Conservation (phyloP, 148 eudicot species). For the Rhododendron vialii region DNA sequence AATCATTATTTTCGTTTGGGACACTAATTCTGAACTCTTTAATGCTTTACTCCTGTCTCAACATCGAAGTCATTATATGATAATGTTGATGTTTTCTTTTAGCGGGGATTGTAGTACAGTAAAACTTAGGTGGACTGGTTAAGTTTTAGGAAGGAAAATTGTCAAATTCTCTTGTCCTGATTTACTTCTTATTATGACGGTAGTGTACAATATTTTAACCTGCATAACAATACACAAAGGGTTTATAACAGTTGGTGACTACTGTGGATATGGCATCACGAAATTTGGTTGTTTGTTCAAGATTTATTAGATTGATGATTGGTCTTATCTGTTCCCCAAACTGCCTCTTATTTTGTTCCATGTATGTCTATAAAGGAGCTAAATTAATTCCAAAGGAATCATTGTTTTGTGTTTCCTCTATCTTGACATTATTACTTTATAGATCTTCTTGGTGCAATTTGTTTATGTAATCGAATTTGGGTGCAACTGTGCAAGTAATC, state of each 20-base stretch:
- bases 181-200: not conserved
- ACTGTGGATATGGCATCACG: not conserved
- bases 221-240: not conserved
- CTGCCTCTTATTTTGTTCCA: not conserved
- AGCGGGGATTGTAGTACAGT: not conserved
- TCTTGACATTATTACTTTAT: not conserved
- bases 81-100: not conserved
- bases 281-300: not conserved
- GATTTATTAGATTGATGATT: not conserved
- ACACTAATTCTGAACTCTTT: not conserved
- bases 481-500: not conserved
- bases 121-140: not conserved
- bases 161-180: not conserved
- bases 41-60: not conserved
- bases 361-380: not conserved
- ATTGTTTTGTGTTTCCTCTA: not conserved
- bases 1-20: not conserved
- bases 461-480: not conserved
- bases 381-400: not conserved
- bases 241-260: not conserved
- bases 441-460: not conserved
- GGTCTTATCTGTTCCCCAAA: not conserved
- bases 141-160: not conserved
- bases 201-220: not conserved
- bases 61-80: not conserved